These are phyloP conservation scores for Trypanosoma platydactyli DNA, from an alignment of 208 protist species.

Conservation along the genomic window DNA sequence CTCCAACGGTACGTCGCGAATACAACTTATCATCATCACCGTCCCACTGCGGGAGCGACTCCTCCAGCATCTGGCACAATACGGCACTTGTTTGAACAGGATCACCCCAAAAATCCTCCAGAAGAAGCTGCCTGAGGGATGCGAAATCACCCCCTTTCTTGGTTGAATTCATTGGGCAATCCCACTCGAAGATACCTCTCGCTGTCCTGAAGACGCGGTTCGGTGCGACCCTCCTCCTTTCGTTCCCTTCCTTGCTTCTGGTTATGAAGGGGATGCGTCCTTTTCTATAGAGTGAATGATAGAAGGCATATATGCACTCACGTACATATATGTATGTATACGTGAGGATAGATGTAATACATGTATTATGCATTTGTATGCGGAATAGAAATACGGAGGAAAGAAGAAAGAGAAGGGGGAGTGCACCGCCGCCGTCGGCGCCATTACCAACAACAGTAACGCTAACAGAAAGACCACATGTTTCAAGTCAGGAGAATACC, in stretches of 20 bases:
- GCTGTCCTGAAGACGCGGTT: not conserved
- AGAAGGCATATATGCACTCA: not conserved
- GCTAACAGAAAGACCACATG: not conserved
- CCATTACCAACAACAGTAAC: not conserved
- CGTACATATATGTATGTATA: not conserved
- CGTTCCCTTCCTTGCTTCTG: not conserved
- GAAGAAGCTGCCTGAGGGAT: constrained; percentile 7
- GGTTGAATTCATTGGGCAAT: not conserved
- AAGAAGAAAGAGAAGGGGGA: constrained; percentile 12
- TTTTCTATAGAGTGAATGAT: no score
- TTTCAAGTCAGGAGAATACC: not conserved
- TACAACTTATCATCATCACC: not conserved
- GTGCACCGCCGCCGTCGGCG: constrained; percentile 3
- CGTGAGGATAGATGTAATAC: no score
- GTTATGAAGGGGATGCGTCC: not conserved
- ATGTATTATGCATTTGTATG: no score
- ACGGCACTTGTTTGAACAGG: not conserved
- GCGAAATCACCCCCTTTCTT: not conserved
- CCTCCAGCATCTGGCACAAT: constrained; percentile 18
- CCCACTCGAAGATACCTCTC: not conserved
- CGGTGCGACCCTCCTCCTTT: not conserved
- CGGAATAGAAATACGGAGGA: constrained; percentile 13
- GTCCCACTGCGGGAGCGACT: not conserved
- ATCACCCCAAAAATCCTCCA: constrained; percentile 17
- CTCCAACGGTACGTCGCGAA: not conserved